Conservation (phyloP, 495 filamentous ascomycete species). For the Astrothelium macrocarpum region DNA sequence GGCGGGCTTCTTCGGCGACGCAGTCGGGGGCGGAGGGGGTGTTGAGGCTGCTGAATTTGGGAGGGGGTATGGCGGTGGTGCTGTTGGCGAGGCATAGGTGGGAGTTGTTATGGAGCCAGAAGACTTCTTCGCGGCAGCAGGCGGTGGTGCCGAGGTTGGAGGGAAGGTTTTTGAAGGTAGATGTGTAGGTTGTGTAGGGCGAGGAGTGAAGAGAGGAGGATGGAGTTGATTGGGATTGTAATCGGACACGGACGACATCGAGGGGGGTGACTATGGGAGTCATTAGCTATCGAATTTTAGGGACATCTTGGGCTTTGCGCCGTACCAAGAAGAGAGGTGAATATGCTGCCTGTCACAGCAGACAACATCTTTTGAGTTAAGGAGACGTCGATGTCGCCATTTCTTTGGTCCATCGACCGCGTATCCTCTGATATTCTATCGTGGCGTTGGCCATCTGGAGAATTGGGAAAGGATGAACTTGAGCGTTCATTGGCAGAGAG, state of each 20-base stretch:
- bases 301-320: not conserved
- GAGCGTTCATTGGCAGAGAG: not conserved
- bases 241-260: constrained; percentile 89
- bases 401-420: constrained; percentile 26
- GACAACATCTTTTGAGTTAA: constrained; percentile 86
- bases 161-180: constrained; percentile 54
- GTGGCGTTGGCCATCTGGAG: constrained; percentile 27
- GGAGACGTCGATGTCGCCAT: constrained; percentile 52
- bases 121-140: constrained; percentile 85
- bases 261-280: constrained; percentile 69
- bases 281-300: constrained; percentile 16
- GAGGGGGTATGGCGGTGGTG: constrained; percentile 22
- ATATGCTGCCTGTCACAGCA: constrained; percentile 76
- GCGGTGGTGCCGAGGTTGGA: constrained; percentile 83
- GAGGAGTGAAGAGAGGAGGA: constrained; percentile 29
- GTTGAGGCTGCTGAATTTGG: not conserved
- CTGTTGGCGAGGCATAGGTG: constrained; percentile 64
- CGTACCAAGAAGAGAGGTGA: constrained; percentile 83
- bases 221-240: constrained; percentile 69
- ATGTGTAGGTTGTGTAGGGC: constrained; percentile 19
- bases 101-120: constrained; percentile 83
- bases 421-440: constrained; percentile 28
- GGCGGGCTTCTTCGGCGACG: constrained; percentile 75
- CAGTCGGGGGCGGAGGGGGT: constrained; percentile 51
- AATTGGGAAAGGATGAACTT: not conserved